Evolutionary conservation across 2,329 filamentous ascomycete genomes (phyloP), one percentile per base, ranked within the genome.

Genomic region (Aspergillus flavus): DNA sequence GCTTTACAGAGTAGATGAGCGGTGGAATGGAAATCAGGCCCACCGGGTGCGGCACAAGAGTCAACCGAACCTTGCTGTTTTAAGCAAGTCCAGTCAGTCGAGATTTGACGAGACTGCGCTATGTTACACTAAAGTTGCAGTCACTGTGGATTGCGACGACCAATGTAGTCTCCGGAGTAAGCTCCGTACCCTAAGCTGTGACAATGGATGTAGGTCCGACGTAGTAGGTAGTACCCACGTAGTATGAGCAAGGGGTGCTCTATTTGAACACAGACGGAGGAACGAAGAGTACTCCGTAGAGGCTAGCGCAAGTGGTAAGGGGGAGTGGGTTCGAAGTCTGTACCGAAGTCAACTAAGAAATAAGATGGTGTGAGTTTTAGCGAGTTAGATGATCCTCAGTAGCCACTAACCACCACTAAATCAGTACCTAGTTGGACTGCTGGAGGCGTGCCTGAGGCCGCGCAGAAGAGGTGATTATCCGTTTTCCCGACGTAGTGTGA

Each of bases 361-460:
- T n/a, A 53, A 36, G 30, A 21, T 53, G 50, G 50, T 53, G 50
- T 23, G 32, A 36, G 30, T 54, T 54, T 36, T 10, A n/a, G 36
- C 50, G 50, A 54, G 50, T 36, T 54, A 54, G 50, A 54, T 54
- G 50, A 54, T 54, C 50, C 30, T 54, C 32, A 23, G 21, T 34
- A 32, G 50, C 30, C 28, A 32, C 30, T 54, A 54, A 54, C 10
- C 19, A 36, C 32, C 30, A 23, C 50, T 53, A 54, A 34, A 32
- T 14, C 32, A 10, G 50, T 5, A 21, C 28, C 30, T 53, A 53
- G 28, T 16, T 39, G 21, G 21, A 23, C 21, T 23, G 21, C 2
- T 23, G 14, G 50, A 14, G 12, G 52, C 11, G 21, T 55, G 52
- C 52, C 52, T 55, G 52, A 55, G 52, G 52, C 52, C 21, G 32